A percentile compares a stretch with the other conserved stretches of the same genome.
Evolutionary conservation across 2,329 filamentous ascomycete species (phyloP).

Genomic region (Colletotrichum spinosum): DNA sequence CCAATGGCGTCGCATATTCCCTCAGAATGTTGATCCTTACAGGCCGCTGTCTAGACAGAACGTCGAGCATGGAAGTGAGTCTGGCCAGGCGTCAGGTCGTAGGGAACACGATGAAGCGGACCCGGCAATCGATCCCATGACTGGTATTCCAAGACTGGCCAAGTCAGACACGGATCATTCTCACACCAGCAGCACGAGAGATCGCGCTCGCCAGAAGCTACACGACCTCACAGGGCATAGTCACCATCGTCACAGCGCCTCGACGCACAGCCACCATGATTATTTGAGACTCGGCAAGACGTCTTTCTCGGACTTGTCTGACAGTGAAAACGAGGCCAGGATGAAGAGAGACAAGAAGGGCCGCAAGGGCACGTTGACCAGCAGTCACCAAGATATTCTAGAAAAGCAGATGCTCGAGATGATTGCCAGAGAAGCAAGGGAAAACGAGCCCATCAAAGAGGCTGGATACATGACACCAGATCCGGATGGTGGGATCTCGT

Average conservation of each 20-base stretch:
- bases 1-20: slow-evolving; percentile 79
- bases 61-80: slow-evolving; percentile 36
- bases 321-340: slow-evolving; percentile 61
- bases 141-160: slow-evolving; percentile 36
- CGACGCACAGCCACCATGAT: slow-evolving; percentile 62
- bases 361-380: slow-evolving; percentile 61
- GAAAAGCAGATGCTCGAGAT: slow-evolving; percentile 73
- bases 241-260: slow-evolving; percentile 57
- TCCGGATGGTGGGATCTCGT: slow-evolving; percentile 33
- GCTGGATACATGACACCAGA: slow-evolving; percentile 34
- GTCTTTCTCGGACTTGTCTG: slow-evolving; percentile 71
- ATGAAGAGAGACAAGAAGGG: slow-evolving; percentile 49
- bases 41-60: slow-evolving; percentile 45
- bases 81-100: slow-evolving; percentile 13
- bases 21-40: slow-evolving; percentile 48
- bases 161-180: slow-evolving; percentile 55
- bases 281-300: slow-evolving; percentile 64
- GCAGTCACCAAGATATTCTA: slow-evolving; percentile 63
- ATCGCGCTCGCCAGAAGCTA: slow-evolving; percentile 70
- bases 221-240: slow-evolving; percentile 64
- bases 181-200: slow-evolving; percentile 65
- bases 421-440: slow-evolving; percentile 64
- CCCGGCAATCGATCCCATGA: slow-evolving; percentile 38
- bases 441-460: slow-evolving; percentile 47
- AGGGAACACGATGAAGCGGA: slow-evolving; percentile 19